These are phyloP conservation scores for Drosera capensis DNA, from an alignment of 148 eudicot species.

Conservation along the genomic window DNA sequence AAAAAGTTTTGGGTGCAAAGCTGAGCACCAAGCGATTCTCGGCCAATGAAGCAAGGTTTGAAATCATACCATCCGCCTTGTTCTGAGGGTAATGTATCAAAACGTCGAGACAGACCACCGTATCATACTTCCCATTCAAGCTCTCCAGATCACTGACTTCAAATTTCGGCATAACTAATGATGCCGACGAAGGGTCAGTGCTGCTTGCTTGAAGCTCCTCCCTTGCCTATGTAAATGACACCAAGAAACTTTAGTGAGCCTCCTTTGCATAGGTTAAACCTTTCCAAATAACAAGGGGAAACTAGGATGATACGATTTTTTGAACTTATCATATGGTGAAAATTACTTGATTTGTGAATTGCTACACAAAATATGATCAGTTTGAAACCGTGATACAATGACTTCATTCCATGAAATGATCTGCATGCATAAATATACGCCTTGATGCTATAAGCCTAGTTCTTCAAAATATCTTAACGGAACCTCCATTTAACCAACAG, in stretches of 20 bases:
- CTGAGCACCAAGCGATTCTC: constrained; percentile 64
- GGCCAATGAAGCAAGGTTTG: constrained; percentile 85
- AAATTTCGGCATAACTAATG: constrained; percentile 58
- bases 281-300: too few species aligned
- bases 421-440: too few species aligned
- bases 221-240: constrained; percentile 34
- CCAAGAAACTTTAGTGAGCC: background rate
- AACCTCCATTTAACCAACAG: too few species aligned
- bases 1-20: constrained; percentile 91
- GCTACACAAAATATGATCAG: too few species aligned
- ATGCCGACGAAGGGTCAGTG: constrained; percentile 16
- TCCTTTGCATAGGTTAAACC: too few species aligned
- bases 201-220: constrained; percentile 43
- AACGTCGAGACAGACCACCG: constrained; percentile 87
- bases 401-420: too few species aligned
- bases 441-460: too few species aligned
- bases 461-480: too few species aligned
- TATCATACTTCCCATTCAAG: constrained; percentile 71
- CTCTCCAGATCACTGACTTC: constrained; percentile 91
- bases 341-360: too few species aligned
- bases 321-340: too few species aligned
- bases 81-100: constrained; percentile 92
- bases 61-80: constrained; percentile 93
- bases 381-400: too few species aligned
- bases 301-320: too few species aligned